These are phyloP conservation scores for Domatiomyces globalis DNA, from an alignment of 2,329 filamentous ascomycete species.

Conservation along the genomic window DNA sequence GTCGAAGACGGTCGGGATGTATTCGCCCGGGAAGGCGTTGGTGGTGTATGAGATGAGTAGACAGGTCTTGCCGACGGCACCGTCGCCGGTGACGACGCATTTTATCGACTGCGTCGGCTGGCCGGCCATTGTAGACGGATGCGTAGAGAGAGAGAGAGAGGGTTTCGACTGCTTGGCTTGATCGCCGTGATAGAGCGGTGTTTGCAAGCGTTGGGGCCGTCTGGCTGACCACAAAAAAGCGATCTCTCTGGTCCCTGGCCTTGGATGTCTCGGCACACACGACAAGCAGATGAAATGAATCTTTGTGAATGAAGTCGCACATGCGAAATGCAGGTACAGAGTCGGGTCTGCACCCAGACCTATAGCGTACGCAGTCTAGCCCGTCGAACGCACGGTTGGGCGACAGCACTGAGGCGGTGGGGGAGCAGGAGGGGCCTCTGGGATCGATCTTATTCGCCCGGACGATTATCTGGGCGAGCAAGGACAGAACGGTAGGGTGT, in stretches of 20 bases:
- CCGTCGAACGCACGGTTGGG: too few relatives aligned
- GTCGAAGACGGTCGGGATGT: constrained; percentile 97
- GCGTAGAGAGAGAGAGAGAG: too few relatives aligned
- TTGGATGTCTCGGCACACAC: too few relatives aligned
- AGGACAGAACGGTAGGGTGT: background rate
- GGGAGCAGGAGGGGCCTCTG: background rate
- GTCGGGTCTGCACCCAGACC: too few relatives aligned
- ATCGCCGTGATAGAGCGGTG: too few relatives aligned
- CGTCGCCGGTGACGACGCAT: constrained; percentile 98
- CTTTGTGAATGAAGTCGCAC: background rate
- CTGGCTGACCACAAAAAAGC: too few relatives aligned
- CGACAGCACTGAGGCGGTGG: background rate
- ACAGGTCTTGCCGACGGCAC: constrained; percentile 99
- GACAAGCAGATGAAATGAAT: background rate
- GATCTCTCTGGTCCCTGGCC: background rate
- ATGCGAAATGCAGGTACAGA: background rate
- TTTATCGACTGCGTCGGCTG: constrained; percentile 28
- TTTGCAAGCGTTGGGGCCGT: too few relatives aligned
- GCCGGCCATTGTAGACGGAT: background rate
- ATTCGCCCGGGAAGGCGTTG: constrained; percentile 99
- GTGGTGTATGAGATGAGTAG: constrained; percentile 98
- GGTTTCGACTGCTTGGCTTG: too few relatives aligned
- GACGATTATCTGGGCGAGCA: background rate
- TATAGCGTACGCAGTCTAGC: too few relatives aligned
- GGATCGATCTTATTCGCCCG: background rate